Base-by-base conservation (phyloP, 805 yeast genomes). In the Diddensiella transvaalensis region DNA sequence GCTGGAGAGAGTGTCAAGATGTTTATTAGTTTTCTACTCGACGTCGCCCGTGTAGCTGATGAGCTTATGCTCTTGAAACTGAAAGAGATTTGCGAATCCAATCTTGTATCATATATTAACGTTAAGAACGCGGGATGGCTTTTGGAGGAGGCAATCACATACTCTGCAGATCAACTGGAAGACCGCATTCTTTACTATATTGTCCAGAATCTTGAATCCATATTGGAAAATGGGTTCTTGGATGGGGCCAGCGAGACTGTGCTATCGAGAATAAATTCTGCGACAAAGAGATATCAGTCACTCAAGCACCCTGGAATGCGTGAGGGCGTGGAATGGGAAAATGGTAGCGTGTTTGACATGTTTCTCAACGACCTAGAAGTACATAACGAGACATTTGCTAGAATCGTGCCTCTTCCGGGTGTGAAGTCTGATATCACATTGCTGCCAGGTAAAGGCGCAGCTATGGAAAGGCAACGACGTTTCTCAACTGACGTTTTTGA, bases 141-240 rank as follows among this genome's bases (percentile, higher is more conserved):
- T 11, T 59, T 86, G 11, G 66, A 73, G 10, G 81, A 81, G 57
- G 75, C 95, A 0, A 73, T 73, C 40, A 57, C 66, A 17, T 66
- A 74, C 41, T 64, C 74, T 18, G 85, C 88, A 4, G 61, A 65
- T 10, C 77, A 82, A 54, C 63, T 89, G 32, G 71, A 79, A 51
- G 71, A 73, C 43, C 76, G 78, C 46, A 79, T 95, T 60, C 67
- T 82, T 22, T 82, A 87, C 82, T 85, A 77, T 55, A 70, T 87
- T 10, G 80, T 77, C 54, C 73, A 77, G 53, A 87, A 87, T 60
- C 66, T 85, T 47, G 88, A 82, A 24, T 60, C 79, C 2, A 58
- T 86, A 13, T 66, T 88, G 29, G 75, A 79, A 46, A 82, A 80
- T 19, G 65, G 58, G 49, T 40, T 46, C 35, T 22, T 46, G 41